phyloP scores from a whole-genome alignment of 306 rosid species.

The Quillaja saponaria region DNA sequence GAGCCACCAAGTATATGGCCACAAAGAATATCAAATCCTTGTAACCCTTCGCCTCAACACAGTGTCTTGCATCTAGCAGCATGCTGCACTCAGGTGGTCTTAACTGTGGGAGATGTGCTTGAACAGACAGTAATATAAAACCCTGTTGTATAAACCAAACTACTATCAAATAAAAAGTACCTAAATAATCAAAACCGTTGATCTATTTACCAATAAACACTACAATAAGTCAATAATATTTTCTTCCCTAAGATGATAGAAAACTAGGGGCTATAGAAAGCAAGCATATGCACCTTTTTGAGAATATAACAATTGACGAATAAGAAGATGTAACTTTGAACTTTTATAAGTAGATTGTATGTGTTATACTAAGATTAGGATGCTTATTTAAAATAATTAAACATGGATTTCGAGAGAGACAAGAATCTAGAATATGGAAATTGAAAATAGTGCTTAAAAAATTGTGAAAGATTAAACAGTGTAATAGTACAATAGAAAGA shows the following conservation, averaged over 20 bases:
- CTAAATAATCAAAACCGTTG: too few species aligned
- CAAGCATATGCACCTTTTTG: neutral
- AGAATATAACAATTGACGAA: too few species aligned
- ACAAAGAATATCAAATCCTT: constrained; percentile 47
- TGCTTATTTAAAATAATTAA: neutral
- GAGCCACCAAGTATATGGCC: constrained; percentile 61
- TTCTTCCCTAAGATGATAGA: neutral
- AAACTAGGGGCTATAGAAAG: neutral
- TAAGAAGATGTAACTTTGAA: too few species aligned
- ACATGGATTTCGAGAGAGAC: constrained; percentile 24
- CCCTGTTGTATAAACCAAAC: constrained; percentile 40
- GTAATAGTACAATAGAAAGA: constrained; percentile 2
- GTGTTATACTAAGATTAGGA: neutral
- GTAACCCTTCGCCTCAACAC: constrained; percentile 48
- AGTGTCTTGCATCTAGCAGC: constrained; percentile 17
- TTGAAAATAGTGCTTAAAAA: constrained; percentile 18
- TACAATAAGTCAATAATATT: too few species aligned
- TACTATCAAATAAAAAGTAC: neutral
- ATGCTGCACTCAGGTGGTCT: constrained; percentile 51
- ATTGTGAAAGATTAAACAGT: constrained; percentile 12
- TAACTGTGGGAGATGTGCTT: constrained; percentile 55
- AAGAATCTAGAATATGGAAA: constrained; percentile 22
- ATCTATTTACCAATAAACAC: too few species aligned
- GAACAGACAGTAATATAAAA: constrained; percentile 50
- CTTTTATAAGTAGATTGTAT: too few species aligned